A percentile compares a stretch with the other conserved stretches of the same genome.
Evolutionary conservation across 106 monocot species (phyloP).

Genomic region (Xerophyta viscosa): DNA sequence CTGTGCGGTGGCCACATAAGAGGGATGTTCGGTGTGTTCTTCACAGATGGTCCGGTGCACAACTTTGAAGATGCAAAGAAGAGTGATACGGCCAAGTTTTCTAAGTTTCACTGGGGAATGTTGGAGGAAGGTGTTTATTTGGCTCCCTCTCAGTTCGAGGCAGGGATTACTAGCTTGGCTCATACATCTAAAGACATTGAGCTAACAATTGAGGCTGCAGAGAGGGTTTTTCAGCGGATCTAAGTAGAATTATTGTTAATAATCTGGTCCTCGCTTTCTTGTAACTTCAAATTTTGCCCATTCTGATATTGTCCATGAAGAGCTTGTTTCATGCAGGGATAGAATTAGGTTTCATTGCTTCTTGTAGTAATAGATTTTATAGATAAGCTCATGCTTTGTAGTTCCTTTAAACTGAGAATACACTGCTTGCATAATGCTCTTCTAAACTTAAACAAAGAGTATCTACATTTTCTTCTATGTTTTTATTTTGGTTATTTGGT

Average conservation of each 20-base stretch:
- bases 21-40: conserved; percentile 78
- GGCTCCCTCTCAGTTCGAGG: conserved; percentile 76
- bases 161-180: conserved; percentile 70
- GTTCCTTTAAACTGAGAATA: too few species aligned
- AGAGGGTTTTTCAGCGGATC: conserved; percentile 38
- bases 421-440: too few species aligned
- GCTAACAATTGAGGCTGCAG: conserved; percentile 50
- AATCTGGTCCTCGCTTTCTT: too few species aligned
- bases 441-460: too few species aligned
- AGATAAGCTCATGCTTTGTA: too few species aligned
- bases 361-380: too few species aligned
- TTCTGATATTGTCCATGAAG: too few species aligned
- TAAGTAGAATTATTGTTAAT: conserved; percentile 14
- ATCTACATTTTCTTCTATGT: too few species aligned
- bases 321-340: too few species aligned
- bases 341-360: too few species aligned
- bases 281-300: too few species aligned
- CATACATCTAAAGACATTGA: conserved; percentile 51
- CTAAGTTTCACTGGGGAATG: conserved; percentile 62
- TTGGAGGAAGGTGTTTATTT: conserved; percentile 76
- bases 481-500: too few species aligned
- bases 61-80: conserved; percentile 71
- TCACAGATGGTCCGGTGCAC: conserved; percentile 46
- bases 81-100: conserved; percentile 68
- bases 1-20: conserved; percentile 57